Evolutionary conservation across 148 eudicot species (phyloP).

Genomic region (Spergularia marina): DNA sequence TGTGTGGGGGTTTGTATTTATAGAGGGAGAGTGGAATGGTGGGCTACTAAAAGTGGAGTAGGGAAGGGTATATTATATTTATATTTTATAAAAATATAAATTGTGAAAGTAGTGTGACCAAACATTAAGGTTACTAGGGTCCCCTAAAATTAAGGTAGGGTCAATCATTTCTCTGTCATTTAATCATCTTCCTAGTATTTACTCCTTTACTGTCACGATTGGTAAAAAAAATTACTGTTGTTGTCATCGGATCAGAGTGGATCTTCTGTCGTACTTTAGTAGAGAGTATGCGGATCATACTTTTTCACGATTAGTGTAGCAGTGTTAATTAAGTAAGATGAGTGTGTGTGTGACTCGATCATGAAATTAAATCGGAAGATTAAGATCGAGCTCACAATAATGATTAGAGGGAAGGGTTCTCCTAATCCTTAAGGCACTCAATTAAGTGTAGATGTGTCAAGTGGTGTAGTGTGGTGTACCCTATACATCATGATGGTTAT

Average conservation of each 20-base stretch:
- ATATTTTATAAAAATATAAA: background rate
- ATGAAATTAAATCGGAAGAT: no score
- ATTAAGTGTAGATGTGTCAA: background rate
- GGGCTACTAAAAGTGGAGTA: slow-evolving; percentile 8
- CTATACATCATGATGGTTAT: slow-evolving; percentile 8
- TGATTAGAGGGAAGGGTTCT: background rate
- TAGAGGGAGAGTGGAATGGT: slow-evolving; percentile 5
- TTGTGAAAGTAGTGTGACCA: background rate
- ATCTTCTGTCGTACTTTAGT: no score
- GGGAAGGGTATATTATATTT: background rate
- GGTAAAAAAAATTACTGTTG: no score
- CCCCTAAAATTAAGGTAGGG: background rate
- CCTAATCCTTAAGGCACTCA: slow-evolving; percentile 1
- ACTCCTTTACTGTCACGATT: background rate
- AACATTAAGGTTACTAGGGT: slow-evolving; percentile 1
- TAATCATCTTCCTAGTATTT: background rate
- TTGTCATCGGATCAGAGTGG: no score
- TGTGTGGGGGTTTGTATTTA: background rate
- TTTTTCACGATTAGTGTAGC: no score
- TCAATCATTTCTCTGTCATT: slow-evolving; percentile 2
- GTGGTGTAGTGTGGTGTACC: background rate
- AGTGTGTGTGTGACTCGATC: no score
- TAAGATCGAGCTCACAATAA: background rate
- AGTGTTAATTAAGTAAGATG: no score
- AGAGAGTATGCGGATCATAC: no score